Base-by-base conservation (phyloP, 768 basidiomycete species). In the Tylopilus sp. region DNA sequence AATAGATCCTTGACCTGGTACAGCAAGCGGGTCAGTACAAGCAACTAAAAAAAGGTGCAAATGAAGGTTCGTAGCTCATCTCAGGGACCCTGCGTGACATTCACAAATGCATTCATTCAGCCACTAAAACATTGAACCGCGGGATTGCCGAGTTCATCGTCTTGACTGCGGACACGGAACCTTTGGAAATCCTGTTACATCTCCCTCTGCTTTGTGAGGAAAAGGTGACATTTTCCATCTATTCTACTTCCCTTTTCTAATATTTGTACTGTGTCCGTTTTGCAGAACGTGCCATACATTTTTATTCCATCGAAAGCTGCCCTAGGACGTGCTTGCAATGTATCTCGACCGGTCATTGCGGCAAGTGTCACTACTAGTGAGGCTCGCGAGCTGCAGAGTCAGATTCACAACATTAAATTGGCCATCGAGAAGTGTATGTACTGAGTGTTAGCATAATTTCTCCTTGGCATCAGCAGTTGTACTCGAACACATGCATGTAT, bases 101-200 rank as follows among this genome's bases (percentile, higher is more conserved):
- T 65, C 16, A 63, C n/a, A 26, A n/a, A 10, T 22, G 24, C 33
- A 22, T 36, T 29, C 47, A 52, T 33, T 14, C 63, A 93, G 94
- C 95, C 41, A 99, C 97, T 60, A 99, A 99, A 78, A 97, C 94
- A 19, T 82, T 98, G 58, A 98, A 98, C 72, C 91, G 96, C 65
- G 96, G 96, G 77, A 91, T 96, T 61, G 89, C 95, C 55, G 97
- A 99, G 74, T 91, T 99, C 74, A 93, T 98, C 74, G 84, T 99
- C 65, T 78, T 99, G 72, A 97, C 97, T 50, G 87, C 87, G 50
- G 94, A 99, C 66, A 98, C 96, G 28, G 95, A 98, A 72, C 97
- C 97, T 43, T 81, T 99, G 63, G 97, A 98, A 71, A 99, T 99
- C 72, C 76, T 99, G 50, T 83, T 99, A 57, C 97, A 99, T 73